Evolutionary conservation across 306 rosid genomes (phyloP), one percentile per base, ranked within the genome.

Genomic region (Hippophae tibetana): DNA sequence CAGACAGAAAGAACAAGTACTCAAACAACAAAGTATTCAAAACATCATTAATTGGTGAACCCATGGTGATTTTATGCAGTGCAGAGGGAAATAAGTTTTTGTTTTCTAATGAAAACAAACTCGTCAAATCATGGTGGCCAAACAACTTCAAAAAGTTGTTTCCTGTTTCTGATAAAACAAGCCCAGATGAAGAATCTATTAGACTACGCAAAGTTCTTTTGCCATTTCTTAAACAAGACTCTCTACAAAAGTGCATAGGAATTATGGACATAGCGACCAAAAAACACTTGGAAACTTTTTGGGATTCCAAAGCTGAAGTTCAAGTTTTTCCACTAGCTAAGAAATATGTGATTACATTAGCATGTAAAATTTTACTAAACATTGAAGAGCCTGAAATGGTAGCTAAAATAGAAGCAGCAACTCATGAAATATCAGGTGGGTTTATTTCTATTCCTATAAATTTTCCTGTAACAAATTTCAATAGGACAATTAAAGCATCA

Each of bases 41-140:
- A n/a, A 62, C 74, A n/a, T 56, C 68, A 55, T 41, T 69, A 52
- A 41, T 55, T 2, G 25, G 56, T 3, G 64, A 69, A 27, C 0
- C 10, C 6, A 45, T 62, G 57, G 59, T 54, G 0, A n/a, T 69
- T 10, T 10, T 62, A 0, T 55, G 63, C 62, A 62, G 52, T 2
- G 40, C 64, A 0, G 63, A 48, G 1, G 74, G 69, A 10, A 62
- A 69, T 58, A 69, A 43, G 13, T 56, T 69, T 68, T 4, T 69
- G 5, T 69, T 69, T 8, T n/a, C 58, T 0, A 69, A 62, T 26
- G 69, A 69, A 58, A 62, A 69, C 63, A 69, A 62, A 42, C 54
- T 62, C 5, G 31, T 69, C 52, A 27, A 48, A 18, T 62, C 74
- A 0, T 69, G 64, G 68, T 69, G 74, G 74, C 59, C 74, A 3